These are phyloP conservation scores for Trametes pubescens DNA, from an alignment of 1,284 basidiomycete species.

Conservation along the genomic window DNA sequence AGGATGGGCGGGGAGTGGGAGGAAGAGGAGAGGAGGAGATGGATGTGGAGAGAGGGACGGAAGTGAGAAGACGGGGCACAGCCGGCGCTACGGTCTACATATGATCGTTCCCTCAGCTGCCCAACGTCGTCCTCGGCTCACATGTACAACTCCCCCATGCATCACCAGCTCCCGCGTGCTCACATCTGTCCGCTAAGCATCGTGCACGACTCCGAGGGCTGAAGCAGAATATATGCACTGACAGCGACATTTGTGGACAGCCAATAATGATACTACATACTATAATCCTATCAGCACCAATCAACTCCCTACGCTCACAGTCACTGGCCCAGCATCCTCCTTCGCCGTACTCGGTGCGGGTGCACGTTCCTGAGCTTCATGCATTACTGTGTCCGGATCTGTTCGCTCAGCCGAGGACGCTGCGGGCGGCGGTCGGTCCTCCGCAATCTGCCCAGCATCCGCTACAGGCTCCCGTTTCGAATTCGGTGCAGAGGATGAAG, in stretches of 20 bases:
- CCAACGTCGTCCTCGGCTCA: neutral
- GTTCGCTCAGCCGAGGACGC: conserved; percentile 12
- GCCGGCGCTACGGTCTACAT: conserved; percentile 12
- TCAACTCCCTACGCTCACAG: conserved; percentile 6
- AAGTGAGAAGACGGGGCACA: conserved; percentile 2
- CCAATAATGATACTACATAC: conserved; percentile 34
- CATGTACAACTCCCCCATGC: neutral
- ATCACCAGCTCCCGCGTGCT: neutral
- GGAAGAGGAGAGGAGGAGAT: conserved; percentile 1
- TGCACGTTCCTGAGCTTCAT: conserved; percentile 8
- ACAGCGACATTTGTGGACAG: conserved; percentile 9
- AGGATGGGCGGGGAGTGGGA: neutral
- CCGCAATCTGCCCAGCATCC: conserved; percentile 19
- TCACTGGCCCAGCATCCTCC: conserved; percentile 1
- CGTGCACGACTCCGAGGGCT: neutral
- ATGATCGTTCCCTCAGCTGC: neutral
- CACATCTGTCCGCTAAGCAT: neutral
- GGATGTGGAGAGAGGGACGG: neutral
- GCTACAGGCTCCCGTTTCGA: conserved; percentile 19
- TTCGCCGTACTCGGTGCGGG: neutral
- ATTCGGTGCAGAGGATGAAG: neutral
- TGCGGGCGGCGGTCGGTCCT: conserved; percentile 9
- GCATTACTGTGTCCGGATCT: conserved; percentile 21
- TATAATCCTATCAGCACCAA: conserved; percentile 13
- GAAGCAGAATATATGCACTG: conserved; percentile 4